These are phyloP conservation scores for Plectosphaerella sp. DNA, from an alignment of 2,329 filamentous ascomycete species.

Conservation along the genomic window DNA sequence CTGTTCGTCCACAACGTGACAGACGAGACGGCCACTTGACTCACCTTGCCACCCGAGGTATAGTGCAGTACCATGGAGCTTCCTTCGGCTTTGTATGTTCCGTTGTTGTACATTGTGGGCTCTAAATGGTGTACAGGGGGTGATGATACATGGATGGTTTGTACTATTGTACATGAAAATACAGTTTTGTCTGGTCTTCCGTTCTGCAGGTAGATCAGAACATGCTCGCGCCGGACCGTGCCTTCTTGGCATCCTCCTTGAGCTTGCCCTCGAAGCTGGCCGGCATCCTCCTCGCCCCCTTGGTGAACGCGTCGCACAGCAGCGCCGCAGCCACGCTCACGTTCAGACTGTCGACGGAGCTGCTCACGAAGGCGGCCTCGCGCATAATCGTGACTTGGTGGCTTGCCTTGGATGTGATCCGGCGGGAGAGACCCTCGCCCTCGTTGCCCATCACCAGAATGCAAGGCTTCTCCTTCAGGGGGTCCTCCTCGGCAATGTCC, in stretches of 20 bases:
- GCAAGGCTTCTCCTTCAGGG: constrained; percentile 58
- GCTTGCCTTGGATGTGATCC: constrained; percentile 63
- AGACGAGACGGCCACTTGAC: no score
- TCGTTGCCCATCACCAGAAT: constrained; percentile 83
- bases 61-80: no score
- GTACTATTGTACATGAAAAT: no score
- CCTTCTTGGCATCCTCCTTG: constrained; percentile 27
- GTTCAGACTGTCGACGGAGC: constrained; percentile 81
- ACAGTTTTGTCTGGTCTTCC: no score
- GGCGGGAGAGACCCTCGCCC: constrained; percentile 65
- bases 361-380: constrained; percentile 35
- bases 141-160: no score
- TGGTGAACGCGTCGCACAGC: constrained; percentile 66
- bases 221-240: constrained; percentile 6
- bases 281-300: constrained; percentile 20
- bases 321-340: constrained; percentile 84
- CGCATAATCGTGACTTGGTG: constrained; percentile 61
- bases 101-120: no score
- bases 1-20: no score
- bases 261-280: constrained; percentile 25
- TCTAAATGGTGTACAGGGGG: no score
- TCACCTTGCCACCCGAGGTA: no score
- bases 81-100: no score
- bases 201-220: constrained; percentile 2
- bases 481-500: constrained; percentile 43